Evolutionary conservation across 352 stramenopile genomes (phyloP), one percentile per base, ranked within the genome.

Genomic region (Globisporangium lucens): DNA sequence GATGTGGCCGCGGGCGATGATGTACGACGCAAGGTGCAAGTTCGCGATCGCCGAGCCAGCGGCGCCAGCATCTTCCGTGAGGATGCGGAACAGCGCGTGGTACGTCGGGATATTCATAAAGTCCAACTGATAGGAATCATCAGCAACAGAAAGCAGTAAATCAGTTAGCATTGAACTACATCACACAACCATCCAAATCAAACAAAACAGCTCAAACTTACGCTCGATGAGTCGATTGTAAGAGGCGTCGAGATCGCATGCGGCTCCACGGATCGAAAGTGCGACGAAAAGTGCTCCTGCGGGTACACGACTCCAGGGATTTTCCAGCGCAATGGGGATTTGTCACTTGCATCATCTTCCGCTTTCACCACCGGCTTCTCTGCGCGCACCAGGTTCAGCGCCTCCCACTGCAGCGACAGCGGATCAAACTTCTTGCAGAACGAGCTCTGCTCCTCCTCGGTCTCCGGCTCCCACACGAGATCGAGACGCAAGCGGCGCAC

Each of bases 31-130:
- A 9, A 89, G 65, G n/a, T 86, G 84, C 27, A 95, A 71, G 36
- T 76, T 86, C 3, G 80, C 83, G 57, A 95, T 78, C 6, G 82
- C 78, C 22, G 82, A 79, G 38, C 87, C 84, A 27, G 80, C 75
- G 29, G 78, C 80, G 3, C 87, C 87, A 22, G 81, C 89, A 47
- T 95, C 87, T 51, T 92, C 85, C 24, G 75, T 81, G 7, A 95
- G 70, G 36, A 95, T 82, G 20, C 87, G 84, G 62, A 90, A 92
- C 29, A 89, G 70, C 17, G 80, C 66, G 36, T 75, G 74, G 65
- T 95, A 95, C n/a, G 75, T 56, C 3, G 85, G 87, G n/a, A 93
- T 83, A 56, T 89, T 91, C 30, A 60, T 64, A 20, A 67, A 13
- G 46, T 93, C 77, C 10, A 93, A 73, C 84, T 90, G 38, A 20